Percentiles rank a stretch among this genome's conserved stretches.
These are phyloP conservation scores for Cryomyces minteri DNA, from an alignment of 495 filamentous ascomycete genomes.

Conservation along the genomic window DNA sequence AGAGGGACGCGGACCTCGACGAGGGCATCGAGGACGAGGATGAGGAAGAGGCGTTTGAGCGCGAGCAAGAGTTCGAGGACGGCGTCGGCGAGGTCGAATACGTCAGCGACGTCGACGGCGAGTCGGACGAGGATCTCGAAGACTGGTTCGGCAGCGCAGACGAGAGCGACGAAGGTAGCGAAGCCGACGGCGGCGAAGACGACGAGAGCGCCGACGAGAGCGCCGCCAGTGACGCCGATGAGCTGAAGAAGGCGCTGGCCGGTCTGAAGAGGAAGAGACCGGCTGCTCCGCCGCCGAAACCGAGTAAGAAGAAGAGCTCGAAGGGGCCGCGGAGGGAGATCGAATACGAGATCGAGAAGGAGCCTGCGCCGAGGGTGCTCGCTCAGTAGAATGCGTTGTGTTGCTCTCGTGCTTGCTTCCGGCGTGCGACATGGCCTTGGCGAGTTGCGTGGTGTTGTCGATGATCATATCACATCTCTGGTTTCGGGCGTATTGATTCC, in stretches of 20 bases:
- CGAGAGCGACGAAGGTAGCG: slow-evolving; percentile 17
- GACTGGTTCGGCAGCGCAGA: slow-evolving; percentile 47
- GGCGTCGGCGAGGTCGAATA: slow-evolving; percentile 73
- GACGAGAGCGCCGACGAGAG: slow-evolving; percentile 16
- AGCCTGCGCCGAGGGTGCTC: slow-evolving; percentile 7
- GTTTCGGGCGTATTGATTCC: no score
- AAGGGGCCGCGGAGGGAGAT: slow-evolving; percentile 26
- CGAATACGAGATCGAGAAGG: slow-evolving; percentile 31
- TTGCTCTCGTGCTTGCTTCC: slow-evolving; percentile 1
- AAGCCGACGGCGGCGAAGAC: slow-evolving; percentile 23
- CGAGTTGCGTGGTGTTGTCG: no score
- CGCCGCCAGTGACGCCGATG: slow-evolving; percentile 25
- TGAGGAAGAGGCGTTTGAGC: slow-evolving; percentile 44
- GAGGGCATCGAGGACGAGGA: slow-evolving; percentile 70
- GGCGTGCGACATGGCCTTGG: no score
- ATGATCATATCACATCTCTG: no score
- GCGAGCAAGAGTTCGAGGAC: slow-evolving; percentile 46
- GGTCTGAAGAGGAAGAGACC: slow-evolving; percentile 28
- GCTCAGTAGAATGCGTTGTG: no score
- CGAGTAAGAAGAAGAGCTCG: slow-evolving; percentile 23
- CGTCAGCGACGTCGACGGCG: slow-evolving; percentile 48
- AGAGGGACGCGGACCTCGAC: slow-evolving; percentile 74
- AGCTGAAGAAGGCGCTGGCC: slow-evolving; percentile 22
- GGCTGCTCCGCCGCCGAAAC: slow-evolving; percentile 16
- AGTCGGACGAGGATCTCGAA: slow-evolving; percentile 43